phyloP scores from a whole-genome alignment of 768 basidiomycete genomes.

The Mycena albidolilacea region DNA sequence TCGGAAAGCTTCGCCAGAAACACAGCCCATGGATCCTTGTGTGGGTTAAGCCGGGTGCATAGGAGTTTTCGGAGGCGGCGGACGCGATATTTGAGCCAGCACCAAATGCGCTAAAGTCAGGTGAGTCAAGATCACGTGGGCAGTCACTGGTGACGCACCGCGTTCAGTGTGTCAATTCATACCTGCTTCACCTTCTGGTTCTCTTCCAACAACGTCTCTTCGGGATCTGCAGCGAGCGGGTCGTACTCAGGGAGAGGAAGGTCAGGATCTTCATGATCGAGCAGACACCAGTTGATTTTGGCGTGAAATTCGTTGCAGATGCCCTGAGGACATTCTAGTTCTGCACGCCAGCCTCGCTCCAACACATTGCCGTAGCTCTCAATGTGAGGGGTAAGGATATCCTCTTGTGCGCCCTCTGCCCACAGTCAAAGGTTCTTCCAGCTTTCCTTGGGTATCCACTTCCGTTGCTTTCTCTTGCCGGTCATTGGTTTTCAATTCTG shows the following conservation, averaged over 20 bases:
- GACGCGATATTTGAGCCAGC: not conserved
- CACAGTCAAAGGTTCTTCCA: conserved; percentile 16
- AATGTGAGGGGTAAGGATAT: conserved; percentile 5
- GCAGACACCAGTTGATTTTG: not conserved
- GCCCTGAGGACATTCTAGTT: not conserved
- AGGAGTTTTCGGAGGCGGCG: not conserved
- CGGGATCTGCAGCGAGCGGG: not conserved
- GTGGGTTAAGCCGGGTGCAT: not conserved
- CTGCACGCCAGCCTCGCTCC: not conserved
- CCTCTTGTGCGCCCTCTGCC: conserved; percentile 26
- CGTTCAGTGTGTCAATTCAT: not conserved
- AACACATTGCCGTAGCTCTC: not conserved
- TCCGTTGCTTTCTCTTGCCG: not conserved
- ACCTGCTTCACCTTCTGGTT: not conserved
- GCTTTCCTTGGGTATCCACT: not conserved
- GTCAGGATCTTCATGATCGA: not conserved
- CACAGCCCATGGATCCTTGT: not conserved
- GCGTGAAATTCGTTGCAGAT: conserved; percentile 18
- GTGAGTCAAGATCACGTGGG: not conserved
- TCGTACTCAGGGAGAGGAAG: not conserved
- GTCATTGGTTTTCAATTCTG: not conserved
- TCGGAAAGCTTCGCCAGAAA: not conserved
- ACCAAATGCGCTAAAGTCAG: not conserved
- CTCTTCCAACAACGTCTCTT: not conserved
- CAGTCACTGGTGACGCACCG: not conserved